Conservation (phyloP, 257 asterid species). For the Echites panduratus region DNA sequence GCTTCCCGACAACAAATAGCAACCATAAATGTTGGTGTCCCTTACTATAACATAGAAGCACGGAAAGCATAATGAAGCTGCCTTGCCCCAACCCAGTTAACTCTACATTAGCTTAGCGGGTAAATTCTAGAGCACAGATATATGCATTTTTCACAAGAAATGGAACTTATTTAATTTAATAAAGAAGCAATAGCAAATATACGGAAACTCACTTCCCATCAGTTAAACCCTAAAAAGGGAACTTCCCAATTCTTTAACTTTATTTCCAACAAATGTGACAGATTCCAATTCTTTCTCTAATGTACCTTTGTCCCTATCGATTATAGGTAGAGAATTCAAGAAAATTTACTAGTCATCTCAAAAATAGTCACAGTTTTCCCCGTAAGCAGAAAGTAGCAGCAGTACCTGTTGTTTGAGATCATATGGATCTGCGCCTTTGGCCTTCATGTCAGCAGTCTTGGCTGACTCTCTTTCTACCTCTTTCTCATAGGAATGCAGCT, state of each 20-base stretch:
- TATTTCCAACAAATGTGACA: neutral
- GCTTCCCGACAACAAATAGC: too few relatives aligned
- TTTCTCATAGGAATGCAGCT: conserved; percentile 73
- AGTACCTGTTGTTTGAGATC: conserved; percentile 77
- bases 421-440: conserved; percentile 65
- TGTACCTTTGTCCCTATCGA: neutral
- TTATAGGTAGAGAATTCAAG: neutral
- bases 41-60: neutral
- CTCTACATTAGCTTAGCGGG: neutral
- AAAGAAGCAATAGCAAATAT: neutral
- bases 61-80: neutral
- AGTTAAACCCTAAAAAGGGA: neutral
- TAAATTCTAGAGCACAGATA: too few relatives aligned
- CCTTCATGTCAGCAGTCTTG: conserved; percentile 72
- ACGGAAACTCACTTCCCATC: neutral
- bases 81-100: neutral
- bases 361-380: neutral
- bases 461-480: conserved; percentile 73
- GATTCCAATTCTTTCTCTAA: neutral
- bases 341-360: neutral
- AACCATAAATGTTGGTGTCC: too few relatives aligned
- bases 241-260: neutral
- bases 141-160: neutral
- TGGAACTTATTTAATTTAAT: neutral
- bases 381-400: neutral